Evolutionary conservation across 2,329 filamentous ascomycete genomes (phyloP), one percentile per base, ranked within the genome.

Genomic region (Diaporthe australafricana): DNA sequence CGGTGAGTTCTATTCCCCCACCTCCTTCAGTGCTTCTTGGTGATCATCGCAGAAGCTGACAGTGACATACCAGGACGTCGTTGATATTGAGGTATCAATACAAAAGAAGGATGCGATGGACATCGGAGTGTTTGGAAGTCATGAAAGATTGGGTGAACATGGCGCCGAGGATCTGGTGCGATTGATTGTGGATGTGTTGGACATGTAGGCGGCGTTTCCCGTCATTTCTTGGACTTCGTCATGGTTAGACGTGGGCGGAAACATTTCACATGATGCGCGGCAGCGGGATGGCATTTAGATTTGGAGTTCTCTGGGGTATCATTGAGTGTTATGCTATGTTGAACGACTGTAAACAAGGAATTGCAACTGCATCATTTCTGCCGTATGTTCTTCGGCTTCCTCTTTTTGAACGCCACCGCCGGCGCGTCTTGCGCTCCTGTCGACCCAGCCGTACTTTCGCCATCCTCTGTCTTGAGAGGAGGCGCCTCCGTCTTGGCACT

Each of bases 391-490:
- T 91, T 92, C 17, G 90, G 85, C 78, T 94, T 96, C 68, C 93
- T 86, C 83, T 95, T 95, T 83, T 95, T 96, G 82, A 96, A 96
- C 3, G 94, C 84, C 2, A 94, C 87, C 3, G 88, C 85, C 14
- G 84, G 78, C 3, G 79, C 75, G 12, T 76, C 77, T 27, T 70
- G 74, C 17, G 42, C 56, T 40, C n/a, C 57, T 55, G 60, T 16
- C 14, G 42, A 16, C 25, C n/a, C 67, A 8, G 17, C 12, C 22
- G 74, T 71, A 22, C 70, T 53, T 40, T 74, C 70, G 2, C 63
- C 63, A 11, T 77, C 77, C 62, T 84, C 81, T 38, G 78, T 76
- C 66, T 73, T 62, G 35, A 60, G 5, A 16, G 3, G 25, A 57
- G 68, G 47, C 8, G 20, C 16, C 16, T 40, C 48, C 38, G 30